Percentiles rank a stretch among this genome's conserved stretches.
phyloP scores from a whole-genome alignment of 495 filamentous ascomycete genomes.

The Aspergillus heteromorphus region DNA sequence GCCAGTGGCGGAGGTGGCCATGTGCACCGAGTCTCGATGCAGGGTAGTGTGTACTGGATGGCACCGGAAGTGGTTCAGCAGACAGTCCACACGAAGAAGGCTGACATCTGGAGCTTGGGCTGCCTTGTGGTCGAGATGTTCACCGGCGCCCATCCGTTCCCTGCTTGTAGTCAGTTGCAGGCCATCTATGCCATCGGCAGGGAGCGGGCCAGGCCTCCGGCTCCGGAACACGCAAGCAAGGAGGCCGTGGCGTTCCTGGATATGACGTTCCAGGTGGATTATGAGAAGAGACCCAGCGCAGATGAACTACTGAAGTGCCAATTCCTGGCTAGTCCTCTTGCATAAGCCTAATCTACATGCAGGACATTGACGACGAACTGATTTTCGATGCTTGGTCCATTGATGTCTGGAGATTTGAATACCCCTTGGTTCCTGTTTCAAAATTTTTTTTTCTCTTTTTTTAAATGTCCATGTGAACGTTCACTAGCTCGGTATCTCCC shows the following conservation, averaged over 20 bases:
- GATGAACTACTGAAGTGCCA: conserved; percentile 80
- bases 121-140: conserved; percentile 99
- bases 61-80: conserved; percentile 97
- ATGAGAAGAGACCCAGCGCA: conserved; percentile 83
- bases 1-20: conserved; percentile 51
- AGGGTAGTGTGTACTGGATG: conserved; percentile 99
- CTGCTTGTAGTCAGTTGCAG: conserved; percentile 93
- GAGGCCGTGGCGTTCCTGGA: conserved; percentile 83
- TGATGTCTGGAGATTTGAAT: neutral
- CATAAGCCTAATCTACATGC: conserved; percentile 20
- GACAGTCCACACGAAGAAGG: conserved; percentile 95
- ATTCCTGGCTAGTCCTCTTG: conserved; percentile 65
- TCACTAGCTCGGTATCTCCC: too few relatives aligned
- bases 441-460: too few relatives aligned
- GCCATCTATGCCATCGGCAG: conserved; percentile 98
- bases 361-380: neutral
- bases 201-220: conserved; percentile 78
- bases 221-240: conserved; percentile 76
- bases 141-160: conserved; percentile 92
- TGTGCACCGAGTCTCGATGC: conserved; percentile 82
- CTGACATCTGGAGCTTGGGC: conserved; percentile 98
- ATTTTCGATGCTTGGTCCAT: neutral
- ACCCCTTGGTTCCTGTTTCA: neutral
- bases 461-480: neutral
- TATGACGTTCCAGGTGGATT: conserved; percentile 91